Evolutionary conservation across 768 basidiomycete species (phyloP), one percentile per base, ranked within the genome.

Genomic region (Jaapia argillacea): DNA sequence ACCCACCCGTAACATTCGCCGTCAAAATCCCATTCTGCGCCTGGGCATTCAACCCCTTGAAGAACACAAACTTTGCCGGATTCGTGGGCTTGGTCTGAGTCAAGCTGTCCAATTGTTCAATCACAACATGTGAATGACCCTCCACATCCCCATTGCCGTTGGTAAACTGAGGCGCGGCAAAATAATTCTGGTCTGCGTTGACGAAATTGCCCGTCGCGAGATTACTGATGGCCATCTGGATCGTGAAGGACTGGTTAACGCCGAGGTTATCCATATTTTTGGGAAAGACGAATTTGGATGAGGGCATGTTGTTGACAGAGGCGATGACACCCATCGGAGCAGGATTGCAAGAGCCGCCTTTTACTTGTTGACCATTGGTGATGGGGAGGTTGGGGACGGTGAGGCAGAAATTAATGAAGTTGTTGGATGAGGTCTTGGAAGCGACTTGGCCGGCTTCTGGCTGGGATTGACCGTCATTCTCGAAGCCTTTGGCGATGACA

Each of bases 401-500:
- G 5, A 64, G 58, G 51, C 81, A 82, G 57, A 66, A 79, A 63
- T 81, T 81, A 62, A 82, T 81, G 58, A 80, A 86, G 67, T 85
- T 85, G 64, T 85, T 80, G 37, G 58, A 59, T n/a, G 79, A 79
- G 0, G 73, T 79, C 5, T 76, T 59, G 4, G 78, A 80, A 12
- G 76, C 63, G 20, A 70, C 68, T 58, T 79, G 69, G 23, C 75
- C 77, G 42, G 67, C 47, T 1, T 52, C 50, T 1, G 63, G 48
- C 22, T 46, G 42, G 13, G 53, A 49, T 47, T 65, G 59, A 18
- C 82, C 84, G 47, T 76, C 56, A 37, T 75, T 61, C 13, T 62
- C 68, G 46, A 82, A 79, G n/a, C 74, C 73, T 3, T 54, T 48
- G 10, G 75, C 74, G 45, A 85, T 66, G 21, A 82, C 71, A 3